These are phyloP conservation scores for Haplographium delicatum DNA, from an alignment of 495 filamentous ascomycete genomes.

Conservation along the genomic window DNA sequence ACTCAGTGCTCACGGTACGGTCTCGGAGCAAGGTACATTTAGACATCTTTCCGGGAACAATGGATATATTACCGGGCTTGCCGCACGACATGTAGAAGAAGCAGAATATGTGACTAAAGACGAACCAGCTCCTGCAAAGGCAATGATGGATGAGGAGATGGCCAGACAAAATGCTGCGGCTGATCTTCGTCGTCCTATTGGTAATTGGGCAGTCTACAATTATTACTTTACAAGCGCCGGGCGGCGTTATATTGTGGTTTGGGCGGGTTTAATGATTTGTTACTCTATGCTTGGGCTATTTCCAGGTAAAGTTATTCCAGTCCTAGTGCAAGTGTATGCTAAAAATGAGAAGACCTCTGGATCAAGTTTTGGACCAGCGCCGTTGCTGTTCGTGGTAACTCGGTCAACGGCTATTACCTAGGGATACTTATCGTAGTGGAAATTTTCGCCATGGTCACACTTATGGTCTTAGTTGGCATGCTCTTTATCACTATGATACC, in stretches of 20 bases:
- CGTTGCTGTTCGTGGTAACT: slow-evolving; percentile 25
- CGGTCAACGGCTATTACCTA: slow-evolving; percentile 25
- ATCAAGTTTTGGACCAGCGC: slow-evolving; percentile 9
- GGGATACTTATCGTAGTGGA: slow-evolving; percentile 25
- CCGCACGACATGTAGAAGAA: slow-evolving; percentile 4
- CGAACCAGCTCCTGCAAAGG: background rate
- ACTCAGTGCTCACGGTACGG: slow-evolving; percentile 37
- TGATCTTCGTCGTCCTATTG: slow-evolving; percentile 9
- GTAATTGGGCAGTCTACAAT: slow-evolving; percentile 6
- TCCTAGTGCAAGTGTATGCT: background rate
- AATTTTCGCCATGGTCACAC: slow-evolving; percentile 17
- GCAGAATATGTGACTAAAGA: background rate
- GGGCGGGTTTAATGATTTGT: slow-evolving; percentile 1
- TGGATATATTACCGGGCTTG: slow-evolving; percentile 45
- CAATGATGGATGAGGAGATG: slow-evolving; percentile 3
- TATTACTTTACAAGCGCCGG: slow-evolving; percentile 10
- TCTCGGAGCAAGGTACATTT: slow-evolving; percentile 48
- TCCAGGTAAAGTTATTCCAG: slow-evolving; percentile 4
- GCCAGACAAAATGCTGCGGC: slow-evolving; percentile 24
- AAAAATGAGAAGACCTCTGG: slow-evolving; percentile 2
- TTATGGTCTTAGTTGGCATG: slow-evolving; percentile 5
- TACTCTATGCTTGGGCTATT: slow-evolving; percentile 2
- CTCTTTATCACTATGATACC: slow-evolving; percentile 15
- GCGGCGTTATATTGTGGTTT: slow-evolving; percentile 3
- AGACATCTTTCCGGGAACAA: slow-evolving; percentile 35